Base-by-base conservation (phyloP, 1,284 basidiomycete species). In the Mycena sp. region DNA sequence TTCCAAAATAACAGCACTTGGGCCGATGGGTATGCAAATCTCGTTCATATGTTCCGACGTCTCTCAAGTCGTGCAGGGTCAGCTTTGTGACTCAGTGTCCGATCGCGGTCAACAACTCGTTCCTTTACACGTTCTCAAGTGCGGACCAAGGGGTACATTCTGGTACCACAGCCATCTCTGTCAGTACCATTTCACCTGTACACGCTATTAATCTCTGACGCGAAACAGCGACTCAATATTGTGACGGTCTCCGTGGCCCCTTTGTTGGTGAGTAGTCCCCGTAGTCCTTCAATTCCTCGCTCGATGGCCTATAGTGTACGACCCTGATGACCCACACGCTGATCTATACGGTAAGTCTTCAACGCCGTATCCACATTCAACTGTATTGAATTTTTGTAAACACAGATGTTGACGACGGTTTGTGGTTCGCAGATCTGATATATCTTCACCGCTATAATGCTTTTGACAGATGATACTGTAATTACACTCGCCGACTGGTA, bases 401-500 rank as follows among this genome's bases (percentile, higher is more conserved):
- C 26, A 2, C 6, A 45, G 63, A 70, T 32, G 40, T 70, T 30
- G 69, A 70, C 29, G 64, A 71, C 48, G 69, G 51, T 62, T 4
- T 38, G 54, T 44, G 21, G 9, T 25, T n/a, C 56, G 11, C 17
- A 35, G n/a, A n/a, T n/a, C n/a, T 14, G 9, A 35, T 14, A 35
- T 35, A 35, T 14, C 9, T 9, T 32, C n/a, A 12, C 32, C 32
- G 14, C 1, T 9, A 29, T 26, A 32, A 19, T 11, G 4, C 1
- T 10, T 19, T 19, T 16, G 1, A 19, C 37, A 70, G 70, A 70
- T 38, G 40, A 58, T 1, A 70, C 69, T 10, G 64, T 71, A 75
- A 81, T 61, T n/a, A 70, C 69, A 5, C 60, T 75, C 7, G 65
- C 72, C 5, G 80, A 80, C 56, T 78, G 76, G 72, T 77, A 73